Evolutionary conservation across 805 yeast genomes (phyloP).

Genomic region (Wickerhamiella hasegawae): DNA sequence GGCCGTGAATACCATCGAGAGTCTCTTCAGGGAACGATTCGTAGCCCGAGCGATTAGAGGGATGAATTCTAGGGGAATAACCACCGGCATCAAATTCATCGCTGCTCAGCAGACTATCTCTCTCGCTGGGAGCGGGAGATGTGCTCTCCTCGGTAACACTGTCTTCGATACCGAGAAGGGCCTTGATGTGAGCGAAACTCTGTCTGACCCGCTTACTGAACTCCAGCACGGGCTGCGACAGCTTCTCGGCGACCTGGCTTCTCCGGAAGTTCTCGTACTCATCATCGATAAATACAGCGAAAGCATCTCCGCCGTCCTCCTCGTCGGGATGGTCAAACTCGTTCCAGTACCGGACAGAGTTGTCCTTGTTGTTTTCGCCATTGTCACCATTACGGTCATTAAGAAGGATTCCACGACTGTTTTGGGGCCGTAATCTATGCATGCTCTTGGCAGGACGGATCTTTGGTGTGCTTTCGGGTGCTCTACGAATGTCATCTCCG

Average conservation of each 20-base stretch:
- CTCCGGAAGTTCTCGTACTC: slow-evolving; percentile 17
- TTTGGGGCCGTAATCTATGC: background rate
- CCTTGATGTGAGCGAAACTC: slow-evolving; percentile 6
- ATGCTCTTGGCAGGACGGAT: background rate
- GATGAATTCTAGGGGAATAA: slow-evolving; percentile 10
- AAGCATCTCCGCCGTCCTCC: slow-evolving; percentile 24
- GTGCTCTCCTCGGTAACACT: background rate
- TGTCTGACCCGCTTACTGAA: slow-evolving; percentile 15
- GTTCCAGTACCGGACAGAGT: slow-evolving; percentile 40
- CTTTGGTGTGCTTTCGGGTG: slow-evolving; percentile 22
- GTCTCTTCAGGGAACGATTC: slow-evolving; percentile 6
- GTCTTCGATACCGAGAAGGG: slow-evolving; percentile 4
- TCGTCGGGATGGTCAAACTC: slow-evolving; percentile 51
- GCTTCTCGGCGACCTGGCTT: slow-evolving; percentile 18
- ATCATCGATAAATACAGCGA: slow-evolving; percentile 18
- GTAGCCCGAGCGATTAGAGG: slow-evolving; percentile 4
- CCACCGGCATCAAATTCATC: slow-evolving; percentile 3
- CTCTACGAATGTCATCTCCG: slow-evolving; percentile 29
- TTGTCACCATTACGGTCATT: slow-evolving; percentile 6
- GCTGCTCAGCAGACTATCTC: slow-evolving; percentile 2
- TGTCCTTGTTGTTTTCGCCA: background rate
- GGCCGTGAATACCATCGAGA: slow-evolving; percentile 5
- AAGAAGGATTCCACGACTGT: slow-evolving; percentile 10
- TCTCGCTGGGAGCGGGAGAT: slow-evolving; percentile 8
- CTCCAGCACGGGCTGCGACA: slow-evolving; percentile 18